A percentile compares a stretch with the other conserved stretches of the same genome.
Evolutionary conservation across 2,329 filamentous ascomycete genomes (phyloP).

Genomic region (Nothophoma quercina): DNA sequence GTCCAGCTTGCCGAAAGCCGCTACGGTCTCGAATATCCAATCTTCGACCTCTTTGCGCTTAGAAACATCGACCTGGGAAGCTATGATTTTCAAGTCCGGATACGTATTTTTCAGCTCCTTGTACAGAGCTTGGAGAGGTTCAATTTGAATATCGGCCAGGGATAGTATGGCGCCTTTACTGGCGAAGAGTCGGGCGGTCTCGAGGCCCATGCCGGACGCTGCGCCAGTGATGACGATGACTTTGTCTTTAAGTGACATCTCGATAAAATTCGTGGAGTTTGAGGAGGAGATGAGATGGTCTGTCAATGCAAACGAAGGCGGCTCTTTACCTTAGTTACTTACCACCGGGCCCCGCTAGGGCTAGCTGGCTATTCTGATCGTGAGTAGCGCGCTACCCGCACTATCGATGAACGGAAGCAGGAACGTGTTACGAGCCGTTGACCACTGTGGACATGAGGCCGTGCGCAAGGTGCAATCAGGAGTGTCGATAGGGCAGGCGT

Average conservation of each 20-base stretch:
- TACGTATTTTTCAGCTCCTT: constrained; percentile 22
- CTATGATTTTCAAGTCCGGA: constrained; percentile 34
- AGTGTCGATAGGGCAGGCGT: not conserved
- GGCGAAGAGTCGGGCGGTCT: constrained; percentile 35
- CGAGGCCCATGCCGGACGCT: constrained; percentile 43
- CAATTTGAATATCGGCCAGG: constrained; percentile 42
- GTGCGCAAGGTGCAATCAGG: not conserved
- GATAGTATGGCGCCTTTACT: constrained; percentile 42
- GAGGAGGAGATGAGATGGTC: too few species aligned
- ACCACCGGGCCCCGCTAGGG: not conserved
- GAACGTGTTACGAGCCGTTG: not conserved
- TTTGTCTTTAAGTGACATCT: constrained; percentile 38
- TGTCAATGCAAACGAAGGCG: too few species aligned
- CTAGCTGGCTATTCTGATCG: not conserved
- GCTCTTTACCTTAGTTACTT: constrained; percentile 3
- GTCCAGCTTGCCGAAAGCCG: constrained; percentile 57
- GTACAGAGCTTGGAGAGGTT: constrained; percentile 31
- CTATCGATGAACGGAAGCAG: not conserved
- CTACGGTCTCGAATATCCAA: constrained; percentile 58
- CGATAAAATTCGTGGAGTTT: not conserved
- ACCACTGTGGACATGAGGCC: not conserved
- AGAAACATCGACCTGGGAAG: constrained; percentile 59
- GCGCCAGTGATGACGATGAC: constrained; percentile 45
- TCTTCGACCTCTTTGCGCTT: constrained; percentile 57
- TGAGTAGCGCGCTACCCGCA: constrained; percentile 1